Percentiles rank a stretch among this genome's conserved stretches.
Conservation (phyloP, 768 basidiomycete species). For the Rhizopogon roseolus region DNA sequence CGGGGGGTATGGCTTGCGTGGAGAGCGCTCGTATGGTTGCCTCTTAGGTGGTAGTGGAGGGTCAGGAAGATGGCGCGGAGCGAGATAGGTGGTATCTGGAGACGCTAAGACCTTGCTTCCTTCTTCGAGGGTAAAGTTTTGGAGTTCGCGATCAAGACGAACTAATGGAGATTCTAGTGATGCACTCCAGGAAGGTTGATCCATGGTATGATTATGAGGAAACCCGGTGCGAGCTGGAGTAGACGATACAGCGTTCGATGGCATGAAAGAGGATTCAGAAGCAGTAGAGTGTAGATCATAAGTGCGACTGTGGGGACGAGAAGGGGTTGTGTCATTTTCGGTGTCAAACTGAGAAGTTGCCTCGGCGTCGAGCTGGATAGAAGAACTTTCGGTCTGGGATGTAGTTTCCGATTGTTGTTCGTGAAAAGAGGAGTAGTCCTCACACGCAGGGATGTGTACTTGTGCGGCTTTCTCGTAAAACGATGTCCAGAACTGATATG, state of each 20-base stretch:
- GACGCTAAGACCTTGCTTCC: slow-evolving; percentile 30
- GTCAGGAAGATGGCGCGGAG: slow-evolving; percentile 62
- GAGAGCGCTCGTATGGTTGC: slow-evolving; percentile 24
- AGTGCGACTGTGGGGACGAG: slow-evolving; percentile 7
- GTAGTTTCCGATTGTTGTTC: slow-evolving; percentile 40
- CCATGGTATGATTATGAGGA: slow-evolving; percentile 34
- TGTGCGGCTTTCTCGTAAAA: slow-evolving; percentile 96
- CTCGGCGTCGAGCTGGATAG: slow-evolving; percentile 10
- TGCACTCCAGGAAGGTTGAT: slow-evolving; percentile 64
- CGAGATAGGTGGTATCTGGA: slow-evolving; percentile 35
- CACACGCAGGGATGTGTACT: slow-evolving; percentile 73
- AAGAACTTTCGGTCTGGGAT: slow-evolving; percentile 8
- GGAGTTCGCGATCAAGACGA: slow-evolving; percentile 58
- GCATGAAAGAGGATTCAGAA: slow-evolving; percentile 72
- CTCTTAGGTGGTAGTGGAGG: slow-evolving; percentile 39
- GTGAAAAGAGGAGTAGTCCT: slow-evolving; percentile 56
- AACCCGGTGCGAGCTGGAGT: slow-evolving; percentile 54
- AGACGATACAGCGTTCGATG: slow-evolving; percentile 68
- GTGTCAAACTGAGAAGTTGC: slow-evolving; percentile 10
- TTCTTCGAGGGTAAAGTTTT: slow-evolving; percentile 39
- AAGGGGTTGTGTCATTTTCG: slow-evolving; percentile 6
- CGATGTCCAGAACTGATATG: slow-evolving; percentile 83
- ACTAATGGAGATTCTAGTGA: slow-evolving; percentile 73
- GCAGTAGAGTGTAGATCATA: slow-evolving; percentile 43
- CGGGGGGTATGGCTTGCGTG: slow-evolving; percentile 20